Conservation (phyloP, 345 rosid genomes). For the Dimocarpus longan region DNA sequence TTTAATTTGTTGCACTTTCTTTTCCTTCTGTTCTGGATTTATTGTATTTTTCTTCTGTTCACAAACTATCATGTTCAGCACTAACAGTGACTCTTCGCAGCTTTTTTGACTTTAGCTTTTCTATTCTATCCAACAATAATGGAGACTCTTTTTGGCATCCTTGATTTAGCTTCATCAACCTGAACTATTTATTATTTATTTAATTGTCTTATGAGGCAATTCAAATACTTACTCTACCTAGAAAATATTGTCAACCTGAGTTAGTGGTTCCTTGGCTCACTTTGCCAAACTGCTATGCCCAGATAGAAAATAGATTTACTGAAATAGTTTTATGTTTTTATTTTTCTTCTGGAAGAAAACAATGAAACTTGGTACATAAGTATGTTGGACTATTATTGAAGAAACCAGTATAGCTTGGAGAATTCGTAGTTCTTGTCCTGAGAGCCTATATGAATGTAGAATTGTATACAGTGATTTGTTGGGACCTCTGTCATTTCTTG, state of each 20-base stretch:
- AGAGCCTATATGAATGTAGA: neutral
- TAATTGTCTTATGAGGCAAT: neutral
- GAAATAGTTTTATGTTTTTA: neutral
- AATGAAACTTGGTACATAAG: neutral
- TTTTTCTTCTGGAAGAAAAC: neutral
- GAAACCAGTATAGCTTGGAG: neutral
- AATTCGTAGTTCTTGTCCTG: neutral
- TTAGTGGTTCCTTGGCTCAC: neutral
- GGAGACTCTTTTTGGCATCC: conserved; percentile 1
- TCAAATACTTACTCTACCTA: neutral
- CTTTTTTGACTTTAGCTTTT: neutral
- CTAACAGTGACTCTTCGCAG: neutral
- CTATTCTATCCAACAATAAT: neutral
- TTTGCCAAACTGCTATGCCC: neutral
- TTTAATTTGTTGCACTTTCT: neutral
- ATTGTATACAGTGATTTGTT: neutral
- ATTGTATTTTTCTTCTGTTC: neutral
- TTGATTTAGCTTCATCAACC: conserved; percentile 5
- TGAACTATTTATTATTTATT: neutral
- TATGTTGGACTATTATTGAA: neutral
- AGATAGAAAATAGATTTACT: neutral
- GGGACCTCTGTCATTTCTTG: neutral
- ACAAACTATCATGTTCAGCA: neutral
- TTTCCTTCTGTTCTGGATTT: neutral
- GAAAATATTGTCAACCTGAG: neutral